Evolutionary conservation across 225 moss, liverwort and hornwort species (phyloP), one percentile per base, ranked within the genome.

Genomic region (Straminergon stramineum): DNA sequence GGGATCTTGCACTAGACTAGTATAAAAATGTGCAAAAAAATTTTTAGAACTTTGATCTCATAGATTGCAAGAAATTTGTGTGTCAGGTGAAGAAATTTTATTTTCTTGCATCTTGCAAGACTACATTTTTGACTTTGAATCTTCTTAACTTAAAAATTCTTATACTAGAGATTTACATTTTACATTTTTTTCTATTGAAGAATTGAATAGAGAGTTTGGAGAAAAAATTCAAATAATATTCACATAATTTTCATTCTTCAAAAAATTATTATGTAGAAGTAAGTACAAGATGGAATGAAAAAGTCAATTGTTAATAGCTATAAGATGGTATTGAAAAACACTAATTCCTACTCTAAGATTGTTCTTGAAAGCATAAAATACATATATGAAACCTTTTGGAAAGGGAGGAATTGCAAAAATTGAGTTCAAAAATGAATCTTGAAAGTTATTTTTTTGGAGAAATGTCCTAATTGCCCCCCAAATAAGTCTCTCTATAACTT

Each of bases 331-430:
- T 73, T 28, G 17, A 43, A 43, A 28, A 41, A 17, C 1, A 28
- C 15, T 27, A 73, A 28, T 73, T 0, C 28, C 17, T 15, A 16
- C 2, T 0, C 1, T 28, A 0, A 73, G 17, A 28, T 73, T 43
- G 1, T 6, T 43, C 0, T 17, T 2, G 6, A 5, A 43, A 41
- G 16, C 0, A 27, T 43, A 43, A 5, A 10, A 73, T 28, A n/a
- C n/a, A 10, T 73, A 73, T 21, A 10, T 3, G 4, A 43, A 73
- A 10, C 43, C 9, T 73, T 17, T 6, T 17, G 2, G 10, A 4
- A 10, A 2, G 21, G 7, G 7, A 8, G 12, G 41, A 16, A 73
- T 28, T 73, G 10, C 16, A 0, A 43, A 73, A 27, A 28, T 28
- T 10, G 6, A 73, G 17, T 43, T 73, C 2, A 24, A 73, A 26